Base-by-base conservation (phyloP, 495 filamentous ascomycete species). In the Penicillium paradoxum region DNA sequence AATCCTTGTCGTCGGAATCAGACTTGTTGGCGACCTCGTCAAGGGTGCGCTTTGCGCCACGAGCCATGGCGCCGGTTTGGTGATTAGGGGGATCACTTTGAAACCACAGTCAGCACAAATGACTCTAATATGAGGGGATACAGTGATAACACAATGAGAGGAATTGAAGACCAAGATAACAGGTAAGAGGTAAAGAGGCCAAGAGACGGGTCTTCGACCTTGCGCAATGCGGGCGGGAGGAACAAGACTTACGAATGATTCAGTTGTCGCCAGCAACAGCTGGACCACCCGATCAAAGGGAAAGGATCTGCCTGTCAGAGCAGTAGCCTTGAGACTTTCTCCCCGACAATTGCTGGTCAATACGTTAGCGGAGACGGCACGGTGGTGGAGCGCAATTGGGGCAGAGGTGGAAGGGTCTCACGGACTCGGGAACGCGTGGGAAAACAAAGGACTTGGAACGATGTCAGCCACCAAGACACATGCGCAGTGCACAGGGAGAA, bases 1-100 rank as follows among this genome's bases (percentile, higher is more conserved):
- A 95, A 64, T 89, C 89, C 39, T 86, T 84, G 56, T 96, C 90
- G 39, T 90, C 83, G 0, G 89, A 82, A 60, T 96, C 90, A 39
- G 90, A 93, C 63, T 88, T 87, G 72, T 83, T 90, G 19, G 84
- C 89, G 58, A 92, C 80, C 55, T 80, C 81, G 49, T 89, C 85
- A 54, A 86, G 67, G 69, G 85, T 86, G 53, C 90, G 81, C 70
- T 93, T 93, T 42, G 55, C 42, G 32, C 63, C 54, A 47, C 73
- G 74, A 57, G 62, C 67, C 60, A 80, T 78, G 72, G 77, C 80
- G 52, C 43, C 54, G 29, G 24, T 21, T 34, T 54, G 43, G 29
- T 48, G 55, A 38, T 39, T 41, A 45, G 38, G 43, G 46, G 33
- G 19, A 29, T 54, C 52, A 59, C 59, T 60, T 45, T 22, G 40